phyloP scores from a whole-genome alignment of 805 yeast species.

The Martiniozyma abietophila region DNA sequence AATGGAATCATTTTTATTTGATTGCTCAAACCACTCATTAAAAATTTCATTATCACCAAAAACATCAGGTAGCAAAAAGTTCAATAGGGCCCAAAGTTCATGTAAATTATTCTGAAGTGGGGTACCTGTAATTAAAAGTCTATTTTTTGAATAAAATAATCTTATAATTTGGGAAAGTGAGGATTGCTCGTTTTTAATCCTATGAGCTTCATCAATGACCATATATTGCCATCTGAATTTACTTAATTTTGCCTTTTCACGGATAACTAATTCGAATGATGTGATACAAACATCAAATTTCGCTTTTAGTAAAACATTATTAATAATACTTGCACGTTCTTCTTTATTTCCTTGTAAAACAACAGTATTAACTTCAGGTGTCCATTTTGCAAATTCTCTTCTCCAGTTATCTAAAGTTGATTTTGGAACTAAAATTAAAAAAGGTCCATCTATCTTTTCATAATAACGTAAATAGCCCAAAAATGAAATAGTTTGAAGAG shows the following conservation, averaged over 20 bases:
- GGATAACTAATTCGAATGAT: slow-evolving; percentile 69
- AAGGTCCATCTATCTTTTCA: slow-evolving; percentile 58
- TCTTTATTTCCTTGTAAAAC: slow-evolving; percentile 70
- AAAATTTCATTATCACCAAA: slow-evolving; percentile 65
- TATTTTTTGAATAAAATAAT: slow-evolving; percentile 58
- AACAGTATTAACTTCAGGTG: slow-evolving; percentile 66
- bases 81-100: slow-evolving; percentile 74
- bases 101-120: slow-evolving; percentile 74
- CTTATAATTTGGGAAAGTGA: slow-evolving; percentile 66
- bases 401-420: slow-evolving; percentile 77
- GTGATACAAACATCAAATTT: slow-evolving; percentile 66
- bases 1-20: slow-evolving; percentile 27
- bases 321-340: slow-evolving; percentile 46
- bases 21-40: slow-evolving; percentile 61
- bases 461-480: slow-evolving; percentile 62
- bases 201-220: slow-evolving; percentile 74
- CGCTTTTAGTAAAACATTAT: slow-evolving; percentile 41
- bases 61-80: slow-evolving; percentile 70
- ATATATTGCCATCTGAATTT: slow-evolving; percentile 72
- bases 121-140: slow-evolving; percentile 72
- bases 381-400: slow-evolving; percentile 69
- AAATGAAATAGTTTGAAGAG: slow-evolving; percentile 70
- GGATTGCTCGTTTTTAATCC: slow-evolving; percentile 71
- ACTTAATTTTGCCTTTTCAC: slow-evolving; percentile 56
- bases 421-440: slow-evolving; percentile 68